Evolutionary conservation across 352 stramenopile genomes (phyloP).

Genomic region (Globisporangium lucens): DNA sequence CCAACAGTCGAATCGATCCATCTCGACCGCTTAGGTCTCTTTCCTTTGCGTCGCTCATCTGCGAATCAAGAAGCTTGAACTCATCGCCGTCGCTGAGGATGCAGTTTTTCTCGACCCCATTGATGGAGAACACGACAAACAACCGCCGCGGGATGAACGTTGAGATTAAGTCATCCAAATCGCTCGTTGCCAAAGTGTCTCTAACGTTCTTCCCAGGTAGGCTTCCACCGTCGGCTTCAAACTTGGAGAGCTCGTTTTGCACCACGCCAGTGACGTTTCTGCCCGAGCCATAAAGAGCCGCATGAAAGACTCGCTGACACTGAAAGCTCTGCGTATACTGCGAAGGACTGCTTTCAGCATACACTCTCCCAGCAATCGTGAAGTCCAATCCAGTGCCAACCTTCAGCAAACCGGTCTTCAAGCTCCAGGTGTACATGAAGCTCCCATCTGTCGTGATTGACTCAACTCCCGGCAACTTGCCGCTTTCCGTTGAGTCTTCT

Average conservation of each 20-base stretch:
- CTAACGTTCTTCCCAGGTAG: not conserved
- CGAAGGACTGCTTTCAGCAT: constrained; percentile 28
- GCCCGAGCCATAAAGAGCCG: constrained; percentile 38
- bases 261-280: constrained; percentile 35
- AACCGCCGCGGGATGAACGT: constrained; percentile 20
- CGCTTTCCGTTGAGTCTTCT: constrained; percentile 7
- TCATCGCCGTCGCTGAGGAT: constrained; percentile 30
- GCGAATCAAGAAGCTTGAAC: constrained; percentile 19
- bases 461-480: constrained; percentile 14
- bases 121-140: constrained; percentile 28
- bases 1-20: constrained; percentile 11
- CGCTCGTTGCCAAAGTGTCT: constrained; percentile 18
- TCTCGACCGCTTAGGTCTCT: not conserved
- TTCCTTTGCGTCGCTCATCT: not conserved
- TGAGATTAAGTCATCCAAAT: constrained; percentile 13
- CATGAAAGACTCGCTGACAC: constrained; percentile 24
- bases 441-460: constrained; percentile 61
- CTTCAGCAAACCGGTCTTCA: constrained; percentile 43
- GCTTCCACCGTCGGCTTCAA: not conserved
- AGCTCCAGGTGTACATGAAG: constrained; percentile 62
- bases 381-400: constrained; percentile 72
- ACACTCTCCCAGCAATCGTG: constrained; percentile 68
- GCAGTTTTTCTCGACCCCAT: constrained; percentile 13
- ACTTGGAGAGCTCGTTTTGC: constrained; percentile 15
- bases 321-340: constrained; percentile 28